Percentiles rank a stretch among this genome's conserved stretches.
Evolutionary conservation across 495 filamentous ascomycete species (phyloP).

Genomic region (Daldinia decipiens): DNA sequence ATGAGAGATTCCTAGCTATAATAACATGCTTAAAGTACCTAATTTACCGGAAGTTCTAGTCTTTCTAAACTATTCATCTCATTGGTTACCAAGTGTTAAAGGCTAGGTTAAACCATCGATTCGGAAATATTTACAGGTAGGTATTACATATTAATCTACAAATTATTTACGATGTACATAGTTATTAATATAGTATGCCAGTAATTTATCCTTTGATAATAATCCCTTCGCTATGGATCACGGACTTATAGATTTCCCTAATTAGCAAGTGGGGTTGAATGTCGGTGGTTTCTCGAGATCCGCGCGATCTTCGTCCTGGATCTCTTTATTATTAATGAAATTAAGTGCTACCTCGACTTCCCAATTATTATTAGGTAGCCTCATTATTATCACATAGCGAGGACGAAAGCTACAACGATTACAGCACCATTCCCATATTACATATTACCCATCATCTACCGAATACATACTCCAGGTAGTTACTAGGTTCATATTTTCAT

Average conservation of each 20-base stretch:
- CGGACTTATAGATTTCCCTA: neutral
- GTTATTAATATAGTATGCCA: neutral
- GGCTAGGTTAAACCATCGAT: neutral
- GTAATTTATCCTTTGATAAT: too few species aligned
- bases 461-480: neutral
- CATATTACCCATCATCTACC: neutral
- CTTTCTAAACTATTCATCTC: neutral
- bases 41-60: neutral
- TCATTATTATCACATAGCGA: neutral
- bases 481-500: neutral
- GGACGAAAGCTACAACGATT: neutral
- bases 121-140: neutral
- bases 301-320: neutral
- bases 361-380: too few species aligned
- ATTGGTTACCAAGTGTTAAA: neutral
- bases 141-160: neutral
- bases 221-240: neutral
- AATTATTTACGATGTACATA: neutral
- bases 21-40: too few species aligned
- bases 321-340: neutral
- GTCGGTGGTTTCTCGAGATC: neutral
- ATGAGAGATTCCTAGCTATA: too few species aligned
- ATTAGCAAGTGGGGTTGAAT: constrained; percentile 10
- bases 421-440: too few species aligned
- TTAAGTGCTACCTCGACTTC: too few species aligned